Base-by-base conservation (phyloP, 2,329 filamentous ascomycete genomes). In the Lizonia empirigonia region DNA sequence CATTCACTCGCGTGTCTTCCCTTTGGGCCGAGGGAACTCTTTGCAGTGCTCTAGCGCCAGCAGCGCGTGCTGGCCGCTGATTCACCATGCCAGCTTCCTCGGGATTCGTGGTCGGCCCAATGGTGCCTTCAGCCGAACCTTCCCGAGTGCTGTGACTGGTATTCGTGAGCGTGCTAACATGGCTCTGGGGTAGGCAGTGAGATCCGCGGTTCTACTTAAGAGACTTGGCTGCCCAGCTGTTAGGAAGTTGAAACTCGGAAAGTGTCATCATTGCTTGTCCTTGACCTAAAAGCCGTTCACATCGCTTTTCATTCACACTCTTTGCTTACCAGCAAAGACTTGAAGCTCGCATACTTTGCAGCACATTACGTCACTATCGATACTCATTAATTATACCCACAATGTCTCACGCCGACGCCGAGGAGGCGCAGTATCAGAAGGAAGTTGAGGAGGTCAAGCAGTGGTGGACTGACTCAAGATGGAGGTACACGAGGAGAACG, bases 391-490 rank as follows among this genome's bases (percentile, higher is more conserved):
- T 20, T 12, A 42, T 18, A 10, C 22, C 10, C 20, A 39, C 16
- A 33, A 72, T 72, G 69, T 62, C 69, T 24, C 64, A 68, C 53
- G 63, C 69, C 33, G 84, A 88, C 51, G 83, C 87, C 19, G 88
- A 91, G 68, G 87, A 92, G 74, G 75, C 88, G 66, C 78, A 86
- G 68, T 96, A 88, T 77, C 81, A 85, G 68, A 82, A 88, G 62
- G 94, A 99, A 73, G 91, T 97, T 53, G 85, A 88, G 67, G 85
- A 88, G 62, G 88, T 97, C 63, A 90, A 97, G 84, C 79, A 88
- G 75, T 99, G 94, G 94, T 99, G 94, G 94, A 82, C 80, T 44
- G 90, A 95, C 67, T 85, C 91, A 50, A 84, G 94, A 81, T 99
- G 94, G 94, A 84, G 90, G 72, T 85, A 90, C 76, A 99, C 94